These are phyloP conservation scores for Cordyceps cicadae DNA, from an alignment of 2,329 filamentous ascomycete species.

Conservation along the genomic window DNA sequence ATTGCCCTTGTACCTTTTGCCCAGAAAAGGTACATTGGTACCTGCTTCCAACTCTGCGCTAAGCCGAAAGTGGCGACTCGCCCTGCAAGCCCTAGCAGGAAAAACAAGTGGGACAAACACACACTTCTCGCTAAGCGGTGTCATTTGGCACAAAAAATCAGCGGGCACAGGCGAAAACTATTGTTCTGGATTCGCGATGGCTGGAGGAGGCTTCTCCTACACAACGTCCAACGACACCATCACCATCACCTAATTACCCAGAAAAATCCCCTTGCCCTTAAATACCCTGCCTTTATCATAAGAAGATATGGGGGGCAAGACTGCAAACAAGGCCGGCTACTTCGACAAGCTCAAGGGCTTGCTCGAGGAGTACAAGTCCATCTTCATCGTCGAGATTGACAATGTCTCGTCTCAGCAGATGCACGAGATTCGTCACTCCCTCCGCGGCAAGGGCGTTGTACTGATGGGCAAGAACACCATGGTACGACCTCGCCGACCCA, in stretches of 20 bases:
- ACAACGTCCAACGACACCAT: slow-evolving; percentile 4
- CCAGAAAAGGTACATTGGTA: slow-evolving; percentile 30
- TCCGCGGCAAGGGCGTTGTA: slow-evolving; percentile 87
- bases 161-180: not conserved
- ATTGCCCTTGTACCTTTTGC: slow-evolving; percentile 22
- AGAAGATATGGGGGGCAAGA: slow-evolving; percentile 99
- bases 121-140: slow-evolving; percentile 9
- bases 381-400: slow-evolving; percentile 97
- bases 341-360: slow-evolving; percentile 99
- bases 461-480: slow-evolving; percentile 99
- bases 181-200: not conserved
- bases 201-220: not conserved
- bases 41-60: slow-evolving; percentile 8
- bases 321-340: slow-evolving; percentile 87
- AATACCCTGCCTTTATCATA: slow-evolving; percentile 95
- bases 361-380: slow-evolving; percentile 91
- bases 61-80: not conserved
- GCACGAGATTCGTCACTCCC: slow-evolving; percentile 96
- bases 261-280: slow-evolving; percentile 60
- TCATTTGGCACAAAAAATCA: not conserved
- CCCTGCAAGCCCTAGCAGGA: slow-evolving; percentile 1
- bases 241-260: slow-evolving; percentile 3
- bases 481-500: slow-evolving; percentile 45
- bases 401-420: slow-evolving; percentile 99
- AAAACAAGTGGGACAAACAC: not conserved